These are phyloP conservation scores for Podospora didyma DNA, from an alignment of 495 filamentous ascomycete species.

Conservation along the genomic window DNA sequence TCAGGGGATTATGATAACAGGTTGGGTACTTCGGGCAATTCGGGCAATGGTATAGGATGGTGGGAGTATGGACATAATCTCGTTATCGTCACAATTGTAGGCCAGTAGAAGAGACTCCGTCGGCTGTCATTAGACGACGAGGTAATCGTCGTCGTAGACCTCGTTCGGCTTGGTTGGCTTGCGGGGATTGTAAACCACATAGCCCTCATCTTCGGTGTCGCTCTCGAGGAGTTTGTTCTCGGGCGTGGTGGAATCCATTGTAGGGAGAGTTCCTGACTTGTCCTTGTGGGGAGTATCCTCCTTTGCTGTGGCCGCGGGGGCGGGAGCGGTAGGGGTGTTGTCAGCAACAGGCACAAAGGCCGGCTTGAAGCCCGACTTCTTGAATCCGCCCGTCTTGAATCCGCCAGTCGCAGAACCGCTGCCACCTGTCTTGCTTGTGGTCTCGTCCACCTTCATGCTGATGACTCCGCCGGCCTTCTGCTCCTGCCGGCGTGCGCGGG, in stretches of 20 bases:
- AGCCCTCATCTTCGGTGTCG: conserved; percentile 57
- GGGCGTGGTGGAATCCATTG: too few relatives aligned
- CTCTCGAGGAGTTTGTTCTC: conserved; percentile 41
- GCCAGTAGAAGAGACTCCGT: too few relatives aligned
- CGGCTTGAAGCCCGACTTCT: conserved; percentile 50
- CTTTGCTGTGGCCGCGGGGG: conserved; percentile 11
- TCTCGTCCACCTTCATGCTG: conserved; percentile 51
- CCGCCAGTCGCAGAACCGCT: conserved; percentile 30
- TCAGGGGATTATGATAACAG: too few relatives aligned
- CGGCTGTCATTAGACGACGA: too few relatives aligned
- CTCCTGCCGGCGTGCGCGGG: conserved; percentile 66
- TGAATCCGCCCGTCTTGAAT: conserved; percentile 54
- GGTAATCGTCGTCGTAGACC: too few relatives aligned
- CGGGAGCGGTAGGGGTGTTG: conserved; percentile 11
- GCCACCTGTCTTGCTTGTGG: conserved; percentile 8
- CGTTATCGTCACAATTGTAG: too few relatives aligned
- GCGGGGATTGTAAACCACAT: conserved; percentile 52
- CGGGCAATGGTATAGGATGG: too few relatives aligned
- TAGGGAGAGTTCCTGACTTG: too few relatives aligned
- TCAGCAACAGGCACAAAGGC: conserved; percentile 48
- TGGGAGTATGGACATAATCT: too few relatives aligned
- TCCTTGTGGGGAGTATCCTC: conserved; percentile 13
- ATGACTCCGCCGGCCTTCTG: conserved; percentile 63
- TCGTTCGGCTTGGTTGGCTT: conserved; percentile 48
- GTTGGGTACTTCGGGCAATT: too few relatives aligned